A percentile compares a stretch with the other conserved stretches of the same genome.
Conservation (phyloP, 2,329 filamentous ascomycete species). For the Biscogniauxia mediterranea region DNA sequence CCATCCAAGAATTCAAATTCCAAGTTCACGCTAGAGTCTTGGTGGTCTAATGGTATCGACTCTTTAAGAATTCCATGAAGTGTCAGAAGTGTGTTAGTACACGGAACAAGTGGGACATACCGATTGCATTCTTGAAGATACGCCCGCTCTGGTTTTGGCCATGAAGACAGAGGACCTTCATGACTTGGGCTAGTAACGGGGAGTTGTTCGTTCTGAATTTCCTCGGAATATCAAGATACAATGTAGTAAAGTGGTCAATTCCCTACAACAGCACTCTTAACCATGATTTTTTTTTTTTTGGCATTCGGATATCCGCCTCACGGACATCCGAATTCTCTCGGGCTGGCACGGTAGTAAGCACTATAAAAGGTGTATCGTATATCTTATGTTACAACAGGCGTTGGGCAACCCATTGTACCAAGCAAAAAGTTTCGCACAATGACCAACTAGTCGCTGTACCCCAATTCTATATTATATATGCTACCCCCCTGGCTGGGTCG, state of each 20-base stretch:
- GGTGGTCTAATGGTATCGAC: constrained; percentile 5
- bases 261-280: too few species aligned
- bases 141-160: constrained; percentile 11
- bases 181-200: neutral
- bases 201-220: neutral
- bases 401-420: too few species aligned
- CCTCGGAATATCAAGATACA: neutral
- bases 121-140: constrained; percentile 14
- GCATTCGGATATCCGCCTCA: neutral
- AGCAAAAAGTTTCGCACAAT: too few species aligned
- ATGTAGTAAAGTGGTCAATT: too few species aligned
- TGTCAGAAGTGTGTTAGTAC: constrained; percentile 2
- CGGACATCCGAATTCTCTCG: neutral
- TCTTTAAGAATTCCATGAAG: constrained; percentile 6
- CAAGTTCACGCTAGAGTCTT: neutral
- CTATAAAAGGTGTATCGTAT: neutral
- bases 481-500: too few species aligned
- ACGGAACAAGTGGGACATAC: constrained; percentile 7
- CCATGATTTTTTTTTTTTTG: neutral
- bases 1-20: constrained; percentile 25
- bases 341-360: neutral
- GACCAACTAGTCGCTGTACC: too few species aligned
- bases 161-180: constrained; percentile 24
- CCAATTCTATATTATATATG: too few species aligned
- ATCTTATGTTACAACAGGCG: too few species aligned